A percentile compares a stretch with the other conserved stretches of the same genome.
phyloP scores from a whole-genome alignment of 1,284 basidiomycete species.

The Austroboletus novae-zelandiae region DNA sequence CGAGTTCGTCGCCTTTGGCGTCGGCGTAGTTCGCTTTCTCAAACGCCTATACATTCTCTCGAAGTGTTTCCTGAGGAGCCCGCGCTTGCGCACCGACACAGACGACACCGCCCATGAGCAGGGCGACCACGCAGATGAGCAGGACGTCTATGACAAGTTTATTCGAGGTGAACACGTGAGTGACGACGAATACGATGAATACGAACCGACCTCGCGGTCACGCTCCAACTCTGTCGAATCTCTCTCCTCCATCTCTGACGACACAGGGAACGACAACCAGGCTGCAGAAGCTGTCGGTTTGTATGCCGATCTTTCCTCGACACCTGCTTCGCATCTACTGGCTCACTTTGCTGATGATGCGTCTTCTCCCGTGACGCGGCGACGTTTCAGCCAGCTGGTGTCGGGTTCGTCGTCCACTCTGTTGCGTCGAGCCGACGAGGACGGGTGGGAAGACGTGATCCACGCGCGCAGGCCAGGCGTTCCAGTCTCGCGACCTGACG shows the following conservation, averaged over 20 bases:
- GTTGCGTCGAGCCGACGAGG: constrained; percentile 3
- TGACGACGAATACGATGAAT: constrained; percentile 60
- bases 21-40: constrained; percentile 37
- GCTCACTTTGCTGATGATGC: constrained; percentile 46
- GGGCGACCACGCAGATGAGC: constrained; percentile 18
- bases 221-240: constrained; percentile 27
- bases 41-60: constrained; percentile 33
- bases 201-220: constrained; percentile 25
- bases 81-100: constrained; percentile 4
- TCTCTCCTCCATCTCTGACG: constrained; percentile 27
- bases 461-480: constrained; percentile 19
- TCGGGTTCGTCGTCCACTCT: constrained; percentile 9
- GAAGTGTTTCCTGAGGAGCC: constrained; percentile 22
- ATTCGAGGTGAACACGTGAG: constrained; percentile 57
- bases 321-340: constrained; percentile 44
- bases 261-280: constrained; percentile 27
- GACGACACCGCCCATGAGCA: constrained; percentile 5
- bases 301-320: constrained; percentile 44
- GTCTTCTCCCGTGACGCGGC: constrained; percentile 46
- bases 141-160: constrained; percentile 53
- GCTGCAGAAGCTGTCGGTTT: constrained; percentile 38
- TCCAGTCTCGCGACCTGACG: constrained; percentile 17
- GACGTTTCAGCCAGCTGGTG: constrained; percentile 41
- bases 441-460: constrained; percentile 29
- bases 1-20: constrained; percentile 41